Base-by-base conservation (phyloP, 2,329 filamentous ascomycete genomes). In the Elsinoe australis region DNA sequence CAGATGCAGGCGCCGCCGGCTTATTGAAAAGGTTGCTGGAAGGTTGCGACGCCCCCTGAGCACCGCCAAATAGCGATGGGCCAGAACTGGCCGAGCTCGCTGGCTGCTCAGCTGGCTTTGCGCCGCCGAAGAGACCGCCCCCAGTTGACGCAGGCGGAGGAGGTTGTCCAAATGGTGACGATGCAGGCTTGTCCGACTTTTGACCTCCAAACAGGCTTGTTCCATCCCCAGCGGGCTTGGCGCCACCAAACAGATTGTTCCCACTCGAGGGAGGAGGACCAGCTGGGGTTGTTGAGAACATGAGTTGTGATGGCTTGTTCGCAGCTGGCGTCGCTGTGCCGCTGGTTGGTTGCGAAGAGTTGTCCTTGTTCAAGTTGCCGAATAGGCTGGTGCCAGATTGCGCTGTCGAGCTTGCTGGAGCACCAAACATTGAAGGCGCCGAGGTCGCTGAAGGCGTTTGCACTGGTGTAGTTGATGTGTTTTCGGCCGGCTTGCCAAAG, bases 401-500 rank as follows among this genome's bases (percentile, higher is more conserved):
- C 18, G 33, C 46, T 7, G 47, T 42, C 5, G 47, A 34, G 3
- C 32, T 38, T 5, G 44, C 17, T 10, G 15, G 29, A 8, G 26
- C 19, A n/a, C 42, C 38, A 19, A 31, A 47, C 21, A 48, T 36
- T 21, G 9, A 26, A 4, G 45, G 33, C 33, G 44, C 44, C 14
- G 44, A 21, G n/a, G 32, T 51, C 28, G 51, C 33, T 26, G 71
- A 70, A 21, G 72, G 71, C 52, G 69, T 70, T 5, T 71, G 71
- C 47, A 71, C 71, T 42, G 72, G 72, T 24, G 71, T 74, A 14
- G 72, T 74, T 12, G 71, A 73, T 41, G 63, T 55, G 38, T 26
- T 51, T 28, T 38, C 49, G 7, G 19, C 18, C 3, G 35, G 34
- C 9, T 41, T 47, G n/a, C 42, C 42, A 46, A 53, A 51, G 39